Evolutionary conservation across 371 early-diverging fungal species (phyloP).

Genomic region (Mortierella sp.): DNA sequence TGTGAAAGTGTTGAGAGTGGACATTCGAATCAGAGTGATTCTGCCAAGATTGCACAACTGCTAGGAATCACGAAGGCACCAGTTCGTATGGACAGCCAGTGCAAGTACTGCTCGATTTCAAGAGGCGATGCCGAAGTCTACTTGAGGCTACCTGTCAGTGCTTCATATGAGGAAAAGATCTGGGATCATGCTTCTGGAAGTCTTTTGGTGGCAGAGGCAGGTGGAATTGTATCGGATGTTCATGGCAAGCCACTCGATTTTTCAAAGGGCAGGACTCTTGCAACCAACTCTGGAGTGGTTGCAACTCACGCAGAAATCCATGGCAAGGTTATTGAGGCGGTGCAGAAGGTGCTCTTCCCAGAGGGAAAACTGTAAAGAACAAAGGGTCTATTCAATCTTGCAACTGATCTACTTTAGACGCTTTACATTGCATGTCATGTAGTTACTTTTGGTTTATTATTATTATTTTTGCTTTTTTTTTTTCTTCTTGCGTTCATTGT

Average conservation of each 20-base stretch:
- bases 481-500: neutral
- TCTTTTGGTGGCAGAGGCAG: slow-evolving; percentile 93
- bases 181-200: slow-evolving; percentile 98
- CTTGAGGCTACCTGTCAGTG: slow-evolving; percentile 85
- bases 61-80: slow-evolving; percentile 82
- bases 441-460: neutral
- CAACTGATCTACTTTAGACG: too few relatives aligned
- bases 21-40: slow-evolving; percentile 88
- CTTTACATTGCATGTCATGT: neutral
- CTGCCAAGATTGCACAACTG: slow-evolving; percentile 79
- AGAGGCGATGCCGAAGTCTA: slow-evolving; percentile 95
- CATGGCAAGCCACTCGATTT: slow-evolving; percentile 91
- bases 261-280: slow-evolving; percentile 86
- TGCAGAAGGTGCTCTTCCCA: slow-evolving; percentile 68
- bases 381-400: neutral
- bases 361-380: slow-evolving; percentile 50
- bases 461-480: slow-evolving; percentile 1
- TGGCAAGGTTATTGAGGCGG: slow-evolving; percentile 73
- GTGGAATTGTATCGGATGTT: slow-evolving; percentile 91
- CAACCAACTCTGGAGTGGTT: slow-evolving; percentile 89
- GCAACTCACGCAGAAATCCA: slow-evolving; percentile 81
- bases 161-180: slow-evolving; percentile 93
- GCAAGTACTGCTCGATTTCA: slow-evolving; percentile 91
- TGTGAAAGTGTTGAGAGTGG: slow-evolving; percentile 97
- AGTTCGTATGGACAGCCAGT: slow-evolving; percentile 95